phyloP scores from a whole-genome alignment of 208 protist genomes.

The Blechomonas ayalai region DNA sequence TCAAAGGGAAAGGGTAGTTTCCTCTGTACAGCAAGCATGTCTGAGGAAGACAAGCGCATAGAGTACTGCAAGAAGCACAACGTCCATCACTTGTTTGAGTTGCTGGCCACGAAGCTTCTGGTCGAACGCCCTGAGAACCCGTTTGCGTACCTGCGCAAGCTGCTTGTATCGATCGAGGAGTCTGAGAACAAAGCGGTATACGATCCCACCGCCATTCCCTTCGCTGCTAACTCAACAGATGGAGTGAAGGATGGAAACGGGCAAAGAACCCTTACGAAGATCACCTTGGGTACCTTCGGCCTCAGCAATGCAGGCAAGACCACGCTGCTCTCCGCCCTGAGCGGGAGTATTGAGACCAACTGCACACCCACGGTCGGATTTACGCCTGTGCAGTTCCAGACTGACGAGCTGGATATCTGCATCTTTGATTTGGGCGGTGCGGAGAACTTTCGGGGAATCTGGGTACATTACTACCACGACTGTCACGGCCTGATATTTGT shows the following conservation, averaged over 20 bases:
- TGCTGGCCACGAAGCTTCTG: constrained; percentile 83
- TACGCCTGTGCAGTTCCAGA: constrained; percentile 74
- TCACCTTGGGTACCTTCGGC: constrained; percentile 85
- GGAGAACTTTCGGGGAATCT: constrained; percentile 87
- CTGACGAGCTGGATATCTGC: constrained; percentile 82
- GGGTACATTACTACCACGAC: constrained; percentile 91
- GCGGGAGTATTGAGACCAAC: constrained; percentile 91
- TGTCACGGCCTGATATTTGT: constrained; percentile 87
- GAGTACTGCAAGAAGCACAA: constrained; percentile 85
- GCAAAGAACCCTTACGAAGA: constrained; percentile 26
- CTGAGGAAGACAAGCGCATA: constrained; percentile 66
- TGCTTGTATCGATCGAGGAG: constrained; percentile 69
- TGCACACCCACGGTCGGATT: constrained; percentile 90
- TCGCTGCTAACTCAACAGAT: constrained; percentile 5
- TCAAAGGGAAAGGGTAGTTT: too few species aligned
- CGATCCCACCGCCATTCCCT: constrained; percentile 71
- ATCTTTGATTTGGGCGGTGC: constrained; percentile 90
- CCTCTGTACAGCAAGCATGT: constrained; percentile 9
- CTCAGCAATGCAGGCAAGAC: constrained; percentile 96
- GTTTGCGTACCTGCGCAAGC: constrained; percentile 72
- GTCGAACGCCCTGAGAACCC: constrained; percentile 80
- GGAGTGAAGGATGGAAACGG: too few species aligned
- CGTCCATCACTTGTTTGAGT: constrained; percentile 89
- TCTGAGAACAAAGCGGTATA: constrained; percentile 69
- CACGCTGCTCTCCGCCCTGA: constrained; percentile 97